Conservation (phyloP, 2,329 filamentous ascomycete species). For the Teratosphaeria destructans region DNA sequence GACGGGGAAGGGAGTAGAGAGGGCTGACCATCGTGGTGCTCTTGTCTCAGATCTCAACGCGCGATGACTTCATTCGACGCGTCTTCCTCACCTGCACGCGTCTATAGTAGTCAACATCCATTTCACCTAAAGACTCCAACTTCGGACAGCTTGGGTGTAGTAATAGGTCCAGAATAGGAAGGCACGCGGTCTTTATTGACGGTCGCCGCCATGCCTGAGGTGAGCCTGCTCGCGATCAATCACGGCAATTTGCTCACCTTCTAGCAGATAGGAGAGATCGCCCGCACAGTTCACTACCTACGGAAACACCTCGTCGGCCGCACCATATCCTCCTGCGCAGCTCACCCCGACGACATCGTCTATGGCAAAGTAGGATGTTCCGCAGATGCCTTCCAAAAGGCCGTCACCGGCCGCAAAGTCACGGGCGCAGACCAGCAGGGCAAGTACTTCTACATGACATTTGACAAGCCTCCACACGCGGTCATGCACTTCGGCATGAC, state of each 20-base stretch:
- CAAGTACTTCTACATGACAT: slow-evolving; percentile 93
- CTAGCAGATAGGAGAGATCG: slow-evolving; percentile 48
- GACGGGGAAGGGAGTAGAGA: no score
- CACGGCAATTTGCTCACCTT: background rate
- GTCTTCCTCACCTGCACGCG: background rate
- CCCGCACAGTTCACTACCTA: slow-evolving; percentile 77
- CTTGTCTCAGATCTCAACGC: background rate
- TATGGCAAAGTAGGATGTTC: slow-evolving; percentile 86
- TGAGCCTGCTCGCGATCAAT: background rate
- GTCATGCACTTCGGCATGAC: slow-evolving; percentile 46
- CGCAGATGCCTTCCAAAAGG: slow-evolving; percentile 60
- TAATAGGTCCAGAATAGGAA: background rate
- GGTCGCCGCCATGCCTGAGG: slow-evolving; percentile 5
- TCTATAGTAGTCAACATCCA: background rate
- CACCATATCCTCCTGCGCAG: slow-evolving; percentile 58
- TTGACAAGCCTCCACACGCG: slow-evolving; percentile 67
- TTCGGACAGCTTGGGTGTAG: background rate
- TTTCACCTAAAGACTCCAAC: background rate
- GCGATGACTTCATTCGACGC: background rate
- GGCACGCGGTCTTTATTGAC: background rate
- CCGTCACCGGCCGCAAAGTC: slow-evolving; percentile 64
- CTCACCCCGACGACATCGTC: slow-evolving; percentile 70
- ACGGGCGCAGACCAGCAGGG: slow-evolving; percentile 70
- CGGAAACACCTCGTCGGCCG: slow-evolving; percentile 75
- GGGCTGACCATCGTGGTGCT: background rate